Base-by-base conservation (phyloP, 768 basidiomycete genomes). In the Mycena polygramma region DNA sequence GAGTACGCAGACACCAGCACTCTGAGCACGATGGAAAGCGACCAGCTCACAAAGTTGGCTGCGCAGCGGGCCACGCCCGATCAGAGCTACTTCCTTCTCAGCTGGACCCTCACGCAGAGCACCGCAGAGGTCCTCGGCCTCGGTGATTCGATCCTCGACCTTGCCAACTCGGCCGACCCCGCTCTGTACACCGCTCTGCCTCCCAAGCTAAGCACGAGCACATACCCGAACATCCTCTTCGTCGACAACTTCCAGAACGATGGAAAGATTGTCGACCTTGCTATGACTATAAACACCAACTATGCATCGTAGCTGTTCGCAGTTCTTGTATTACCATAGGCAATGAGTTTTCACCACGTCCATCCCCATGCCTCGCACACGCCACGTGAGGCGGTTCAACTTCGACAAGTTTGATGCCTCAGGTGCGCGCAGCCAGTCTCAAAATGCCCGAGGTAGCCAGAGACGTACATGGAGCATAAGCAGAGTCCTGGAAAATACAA, bases 241-340 rank as follows among this genome's bases (percentile, higher is more conserved):
- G 51, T 66, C 54, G 64, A 66, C 48, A 66, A 66, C 46, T 66
- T 66, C 64, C 64, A 57, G 64, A 66, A 66, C 37, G 64, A 66
- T 36, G 64, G 64, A 9, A 48, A 66, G 55, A 24, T 51, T 10
- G 64, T 66, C 11, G 45, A 39, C 46, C 55, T 66, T 57, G 64
- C 54, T 11, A 66, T 66, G 64, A 57, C 45, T 10, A 66, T 66
- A 2, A 66, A 66, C 54, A 57, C 64, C n/a, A 66, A 66, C 36
- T 66, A 49, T 41, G 64, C 64, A 19, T 45, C 63, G 22, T 57
- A 57, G 63, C 57, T 14, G 45, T 22, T 65, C 13, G 41, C 15
- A 41, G 5, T 41, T 15, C 8, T 41, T 41, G 41, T 41, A 41
- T 5, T 41, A 41, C 9, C 41, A 41, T 41, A 41, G 9, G 41